Base-by-base conservation (phyloP, 331 rosid species). In the Malus hybrid region DNA sequence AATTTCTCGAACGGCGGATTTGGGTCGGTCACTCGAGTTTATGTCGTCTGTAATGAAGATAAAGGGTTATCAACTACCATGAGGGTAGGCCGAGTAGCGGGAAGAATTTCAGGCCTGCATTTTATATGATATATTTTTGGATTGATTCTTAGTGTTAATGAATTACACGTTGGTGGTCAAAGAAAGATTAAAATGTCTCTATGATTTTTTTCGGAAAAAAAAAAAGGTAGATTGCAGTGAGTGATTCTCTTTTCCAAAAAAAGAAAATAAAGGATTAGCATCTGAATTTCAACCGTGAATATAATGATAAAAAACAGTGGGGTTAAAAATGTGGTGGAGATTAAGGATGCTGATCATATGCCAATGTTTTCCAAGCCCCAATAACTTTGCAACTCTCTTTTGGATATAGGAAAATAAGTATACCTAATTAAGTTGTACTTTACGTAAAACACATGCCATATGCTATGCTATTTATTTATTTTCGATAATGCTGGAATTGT, bases 271-370 rank as follows among this genome's bases (percentile, higher is more conserved):
- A 24, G 24, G 24, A 18, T 76, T 87, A 46, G 74, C 89, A 0
- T 3, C 5, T 34, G 82, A 83, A 7, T 84, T 33, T 62, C 90
- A 90, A 46, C 24, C 28, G 9, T 88, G 93, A 90, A 85, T 87
- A 87, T 24, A 24, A 24, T 24, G 24, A 77, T 92, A n/a, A 71
- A 79, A n/a, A 86, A 76, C 73, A 28, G 67, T 11, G 87, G 76
- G 28, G 64, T 80, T 63, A 36, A 76, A 61, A 65, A 70, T 14
- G 78, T 83, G 60, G 20, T 72, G 39, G 84, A 83, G 64, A 85
- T 89, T 65, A 28, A 80, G 6, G 91, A 72, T 5, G 88, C 91
- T 5, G 93, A 87, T 85, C 96, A 92, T 31, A 86, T 85, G 93
- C 29, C 80, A 34, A 88, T 89, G 91, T 22, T 86, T 72, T 85